Base-by-base conservation (phyloP, 345 rosid genomes). In the Eucalyptus cloeziana region DNA sequence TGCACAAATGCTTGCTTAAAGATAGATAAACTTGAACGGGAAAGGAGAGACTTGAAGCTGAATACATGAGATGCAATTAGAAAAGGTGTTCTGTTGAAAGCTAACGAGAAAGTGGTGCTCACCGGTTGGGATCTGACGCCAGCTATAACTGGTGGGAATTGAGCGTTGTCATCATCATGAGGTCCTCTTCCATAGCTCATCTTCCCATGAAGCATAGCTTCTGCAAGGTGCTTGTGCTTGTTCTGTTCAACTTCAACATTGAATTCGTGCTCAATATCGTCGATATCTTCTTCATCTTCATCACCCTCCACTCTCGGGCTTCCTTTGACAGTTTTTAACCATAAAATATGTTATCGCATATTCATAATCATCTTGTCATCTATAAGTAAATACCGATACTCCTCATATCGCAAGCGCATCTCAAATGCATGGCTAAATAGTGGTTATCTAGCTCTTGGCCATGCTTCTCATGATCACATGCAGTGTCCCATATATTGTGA, bases 171-270 rank as follows among this genome's bases (percentile, higher is more conserved):
- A 14, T 97, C 98, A 87, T 95, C 98, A 12, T 95, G 96, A 64
- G 92, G 97, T 40, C 99, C 99, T 95, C 99, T 96, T 86, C 99
- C 99, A 79, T 95, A 97, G 88, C 97, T 97, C 99, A 97, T 97
- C 91, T 95, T 98, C 86, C 99, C 98, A 89, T 97, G 94, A 92
- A 96, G 98, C 99, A 95, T 94, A 2, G 97, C 95, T 88, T 97
- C 99, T 22, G 95, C 97, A 17, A 95, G 91, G 86, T 94, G 95
- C 85, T 92, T 94, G 8, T 94, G 93, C 93, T 92, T 95, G 86
- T 94, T 92, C 31, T 94, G 93, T 13, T 95, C 97, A 86, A 94
- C 96, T 33, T 96, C 99, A 47, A 98, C 95, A 69, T 94, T 97
- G 92, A 97, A 97, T 91, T 97, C 99, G 14, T 96, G 94, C 87